Evolutionary conservation across 2,329 filamentous ascomycete species (phyloP).

Genomic region (Verticillium tricorpus): DNA sequence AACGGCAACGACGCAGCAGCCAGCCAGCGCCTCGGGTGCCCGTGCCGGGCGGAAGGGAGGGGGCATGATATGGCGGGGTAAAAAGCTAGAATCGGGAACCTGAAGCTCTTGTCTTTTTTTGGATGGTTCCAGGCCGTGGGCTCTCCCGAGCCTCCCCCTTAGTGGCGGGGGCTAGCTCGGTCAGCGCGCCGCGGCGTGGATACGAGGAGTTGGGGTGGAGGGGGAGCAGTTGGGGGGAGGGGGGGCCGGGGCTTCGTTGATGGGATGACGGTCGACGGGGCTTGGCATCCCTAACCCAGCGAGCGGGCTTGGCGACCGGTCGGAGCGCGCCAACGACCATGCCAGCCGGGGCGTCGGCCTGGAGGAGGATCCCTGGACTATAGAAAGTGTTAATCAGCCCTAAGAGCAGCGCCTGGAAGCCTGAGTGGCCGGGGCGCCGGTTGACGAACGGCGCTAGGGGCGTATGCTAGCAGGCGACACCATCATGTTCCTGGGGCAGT

Average conservation of each 20-base stretch:
- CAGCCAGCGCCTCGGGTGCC: background rate
- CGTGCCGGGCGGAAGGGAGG: background rate
- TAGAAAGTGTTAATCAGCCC: background rate
- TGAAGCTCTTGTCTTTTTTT: background rate
- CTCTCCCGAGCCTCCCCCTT: background rate
- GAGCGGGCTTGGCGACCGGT: background rate
- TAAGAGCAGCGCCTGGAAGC: background rate
- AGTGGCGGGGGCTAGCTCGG: background rate
- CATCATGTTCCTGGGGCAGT: background rate
- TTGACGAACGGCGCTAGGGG: background rate
- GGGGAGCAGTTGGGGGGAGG: no score
- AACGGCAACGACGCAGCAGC: background rate
- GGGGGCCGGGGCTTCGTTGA: background rate
- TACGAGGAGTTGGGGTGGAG: background rate
- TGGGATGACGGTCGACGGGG: background rate
- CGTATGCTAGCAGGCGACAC: background rate
- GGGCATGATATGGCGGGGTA: background rate
- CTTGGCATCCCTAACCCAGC: background rate
- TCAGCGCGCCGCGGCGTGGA: background rate
- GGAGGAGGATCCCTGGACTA: background rate
- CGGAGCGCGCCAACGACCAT: background rate
- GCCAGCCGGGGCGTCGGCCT: background rate
- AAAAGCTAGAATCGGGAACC: background rate
- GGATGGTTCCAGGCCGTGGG: background rate
- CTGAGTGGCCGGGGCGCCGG: background rate